Evolutionary conservation across 805 yeast species (phyloP), one percentile per base, ranked within the genome.

Genomic region (Metschnikowia reukaufii): DNA sequence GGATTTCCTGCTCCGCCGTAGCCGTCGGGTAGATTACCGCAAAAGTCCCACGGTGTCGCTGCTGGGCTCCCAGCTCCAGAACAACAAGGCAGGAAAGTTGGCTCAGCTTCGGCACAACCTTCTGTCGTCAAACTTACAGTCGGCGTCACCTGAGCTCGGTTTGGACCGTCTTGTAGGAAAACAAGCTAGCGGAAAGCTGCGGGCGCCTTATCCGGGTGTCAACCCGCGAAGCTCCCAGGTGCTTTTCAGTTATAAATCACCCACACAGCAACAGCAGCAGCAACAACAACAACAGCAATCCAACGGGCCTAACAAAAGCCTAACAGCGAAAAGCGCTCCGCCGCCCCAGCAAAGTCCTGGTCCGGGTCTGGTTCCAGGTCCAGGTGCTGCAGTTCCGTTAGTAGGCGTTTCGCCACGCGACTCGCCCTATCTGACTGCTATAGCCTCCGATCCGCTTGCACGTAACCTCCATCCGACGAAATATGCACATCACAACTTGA

Each of bases 11-110:
- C 60, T 72, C 48, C 62, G 63, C 35, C 56, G 77, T 46, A 64
- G 72, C 45, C 66, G 76, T 48, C 59, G 77, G 38, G 61, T 67
- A 2, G 74, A 70, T 50, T 71, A 72, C 55, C 54, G 72, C 23
- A 72, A 71, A 38, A 64, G 58, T 30, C 44, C 58, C 2, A 37
- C 51, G 17, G 7, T 54, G 15, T 39, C 44, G 13, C 54, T 44
- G 67, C 10, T 62, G 63, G 48, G 63, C 36, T 44, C 58, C 56
- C 49, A 69, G 44, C 52, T 65, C n/a, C 57, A 60, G 44, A 46
- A 30, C 42, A 51, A 44, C 39, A 62, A 62, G 41, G 58, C 62
- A 9, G 65, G 57, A 4, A 62, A 62, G 33, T 45, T 62, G 41
- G 61, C 66, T 1, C 64, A 58, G 16, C 51, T 62, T 36, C 42